Evolutionary conservation across 352 stramenopile genomes (phyloP).

Genomic region (Phytophthora sojae): DNA sequence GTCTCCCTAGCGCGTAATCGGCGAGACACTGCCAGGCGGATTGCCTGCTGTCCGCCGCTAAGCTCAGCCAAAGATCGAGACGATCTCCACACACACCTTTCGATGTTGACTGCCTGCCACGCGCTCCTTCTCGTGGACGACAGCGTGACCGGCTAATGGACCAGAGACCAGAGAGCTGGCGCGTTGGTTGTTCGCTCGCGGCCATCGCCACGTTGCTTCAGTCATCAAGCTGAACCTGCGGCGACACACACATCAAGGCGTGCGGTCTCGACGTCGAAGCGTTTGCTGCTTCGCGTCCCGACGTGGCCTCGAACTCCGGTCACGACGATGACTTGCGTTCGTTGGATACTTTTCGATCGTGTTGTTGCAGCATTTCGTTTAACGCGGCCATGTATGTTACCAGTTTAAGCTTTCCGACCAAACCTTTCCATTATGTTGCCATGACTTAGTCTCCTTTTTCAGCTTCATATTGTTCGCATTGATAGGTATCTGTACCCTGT

Average conservation of each 20-base stretch:
- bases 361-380: neutral
- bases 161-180: neutral
- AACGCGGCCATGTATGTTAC: neutral
- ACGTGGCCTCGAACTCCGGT: neutral
- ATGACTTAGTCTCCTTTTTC: no score
- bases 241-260: slow-evolving; percentile 5
- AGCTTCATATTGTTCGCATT: no score
- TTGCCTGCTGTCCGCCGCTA: neutral
- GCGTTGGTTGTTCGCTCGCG: slow-evolving; percentile 1
- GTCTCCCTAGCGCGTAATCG: neutral
- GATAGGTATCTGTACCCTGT: no score
- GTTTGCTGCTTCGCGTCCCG: slow-evolving; percentile 2
- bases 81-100: neutral
- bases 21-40: neutral
- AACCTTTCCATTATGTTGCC: no score
- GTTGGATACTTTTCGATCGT: slow-evolving; percentile 3
- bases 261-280: neutral
- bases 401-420: no score
- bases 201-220: slow-evolving; percentile 7
- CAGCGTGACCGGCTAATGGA: neutral
- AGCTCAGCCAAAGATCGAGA: neutral
- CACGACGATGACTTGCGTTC: neutral
- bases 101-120: neutral
- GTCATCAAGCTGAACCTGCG: neutral
- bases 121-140: neutral